Base-by-base conservation (phyloP, 371 early-diverging fungal species). In the Mucor saturninus region DNA sequence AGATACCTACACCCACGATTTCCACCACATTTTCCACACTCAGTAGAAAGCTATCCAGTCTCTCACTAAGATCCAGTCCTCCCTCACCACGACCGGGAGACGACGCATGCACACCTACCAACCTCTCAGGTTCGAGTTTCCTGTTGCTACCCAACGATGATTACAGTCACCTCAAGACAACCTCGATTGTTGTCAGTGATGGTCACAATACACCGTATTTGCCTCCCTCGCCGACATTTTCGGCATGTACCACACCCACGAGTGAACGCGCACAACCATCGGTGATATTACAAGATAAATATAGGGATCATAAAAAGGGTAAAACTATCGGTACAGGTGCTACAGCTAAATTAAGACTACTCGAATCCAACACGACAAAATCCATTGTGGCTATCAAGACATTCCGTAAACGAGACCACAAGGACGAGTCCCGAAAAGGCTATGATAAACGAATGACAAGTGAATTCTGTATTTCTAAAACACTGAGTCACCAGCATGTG, bases 381-480 rank as follows among this genome's bases (percentile, higher is more conserved):
- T 21, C 14, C n/a, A 45, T 55, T 7, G 64, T 69, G 15, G 72
- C 69, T 9, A 60, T 68, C 56, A 73, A 90, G 70, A 87, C 86
- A 54, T 90, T 89, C 71, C 74, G 76, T 29, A 78, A 80, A 56
- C 54, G 61, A 26, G 52, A 71, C 14, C 53, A 76, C 37, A 57
- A 75, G 49, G 80, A 81, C 32, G 90, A 89, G 63, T 69, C 76
- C 3, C 71, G 77, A 61, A 77, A 74, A 46, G 75, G 75, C 31
- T 91, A 89, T 63, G 76, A 88, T 63, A 86, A 90, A 54, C 80
- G 83, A 8, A 62, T 91, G 72, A 81, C 87, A 4, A 79, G 80
- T 59, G 92, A 92, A 67, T 92, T 85, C 59, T 91, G 91, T 64
- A 92, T 92, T 37, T 75, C 80, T 35, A 81, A 77, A 28, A 73